These are phyloP conservation scores for Lipomyces starkeyi DNA, from an alignment of 805 yeast genomes.

Conservation along the genomic window DNA sequence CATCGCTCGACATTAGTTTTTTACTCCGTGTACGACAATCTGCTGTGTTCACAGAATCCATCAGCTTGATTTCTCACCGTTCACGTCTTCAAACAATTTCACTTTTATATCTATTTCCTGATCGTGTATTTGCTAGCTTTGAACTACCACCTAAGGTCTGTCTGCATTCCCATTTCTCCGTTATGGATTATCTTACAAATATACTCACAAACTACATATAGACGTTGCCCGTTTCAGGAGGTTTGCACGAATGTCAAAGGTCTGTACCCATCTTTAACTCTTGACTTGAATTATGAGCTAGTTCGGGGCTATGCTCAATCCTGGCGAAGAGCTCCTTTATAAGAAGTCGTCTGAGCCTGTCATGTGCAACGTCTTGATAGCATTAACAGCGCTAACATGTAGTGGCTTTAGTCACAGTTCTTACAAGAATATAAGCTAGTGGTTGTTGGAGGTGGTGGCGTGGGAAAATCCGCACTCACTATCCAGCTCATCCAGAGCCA, in stretches of 20 bases:
- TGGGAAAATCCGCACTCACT: conserved; percentile 95
- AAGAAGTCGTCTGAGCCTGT: neutral
- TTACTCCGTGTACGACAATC: neutral
- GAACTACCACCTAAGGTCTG: neutral
- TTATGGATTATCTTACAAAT: neutral
- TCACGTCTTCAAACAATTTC: neutral
- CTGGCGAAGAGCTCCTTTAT: neutral
- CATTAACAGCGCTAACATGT: neutral
- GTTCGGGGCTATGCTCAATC: neutral
- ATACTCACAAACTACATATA: too few relatives aligned
- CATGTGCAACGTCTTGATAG: neutral
- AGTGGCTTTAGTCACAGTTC: conserved; percentile 39
- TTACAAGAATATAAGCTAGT: conserved; percentile 84
- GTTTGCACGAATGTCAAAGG: neutral
- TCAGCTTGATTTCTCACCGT: neutral
- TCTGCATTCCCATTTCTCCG: neutral
- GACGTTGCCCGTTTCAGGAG: neutral
- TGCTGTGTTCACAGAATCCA: neutral
- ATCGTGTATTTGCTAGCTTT: neutral
- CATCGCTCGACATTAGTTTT: too few relatives aligned
- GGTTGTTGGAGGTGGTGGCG: conserved; percentile 99
- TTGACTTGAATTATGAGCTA: neutral
- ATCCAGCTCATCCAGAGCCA: conserved; percentile 93
- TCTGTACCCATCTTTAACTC: neutral
- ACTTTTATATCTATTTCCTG: neutral